phyloP scores from a whole-genome alignment of 2,329 filamentous ascomycete species.

The Sarocladium brachiariae region DNA sequence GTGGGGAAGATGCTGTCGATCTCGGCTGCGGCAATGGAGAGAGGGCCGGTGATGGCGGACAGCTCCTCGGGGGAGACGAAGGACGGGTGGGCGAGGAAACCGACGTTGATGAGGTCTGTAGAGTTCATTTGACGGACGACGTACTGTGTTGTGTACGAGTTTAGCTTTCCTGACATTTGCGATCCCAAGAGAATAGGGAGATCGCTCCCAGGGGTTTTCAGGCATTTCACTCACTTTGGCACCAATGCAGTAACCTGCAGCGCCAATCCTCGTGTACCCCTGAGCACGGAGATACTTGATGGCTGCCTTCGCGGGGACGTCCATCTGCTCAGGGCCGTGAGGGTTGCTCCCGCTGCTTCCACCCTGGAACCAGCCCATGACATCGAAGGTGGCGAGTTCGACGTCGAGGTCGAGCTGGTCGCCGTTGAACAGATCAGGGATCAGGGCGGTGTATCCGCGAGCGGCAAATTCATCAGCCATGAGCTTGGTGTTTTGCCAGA shows the following conservation, averaged over 20 bases:
- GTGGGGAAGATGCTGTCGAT: constrained; percentile 59
- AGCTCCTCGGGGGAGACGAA: constrained; percentile 66
- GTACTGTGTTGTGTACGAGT: no score
- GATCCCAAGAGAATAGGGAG: no score
- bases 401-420: constrained; percentile 39
- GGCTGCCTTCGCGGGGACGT: not conserved
- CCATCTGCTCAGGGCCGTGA: constrained; percentile 8
- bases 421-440: constrained; percentile 27
- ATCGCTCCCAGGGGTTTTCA: no score
- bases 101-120: constrained; percentile 55
- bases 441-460: constrained; percentile 25
- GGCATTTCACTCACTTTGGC: constrained; percentile 58
- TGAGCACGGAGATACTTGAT: constrained; percentile 17
- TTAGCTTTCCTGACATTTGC: no score
- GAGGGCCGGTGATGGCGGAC: constrained; percentile 55
- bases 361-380: constrained; percentile 24
- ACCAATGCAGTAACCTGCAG: constrained; percentile 70
- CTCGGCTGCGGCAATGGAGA: constrained; percentile 61
- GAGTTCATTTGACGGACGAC: constrained; percentile 54
- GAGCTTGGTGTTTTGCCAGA: constrained; percentile 36
- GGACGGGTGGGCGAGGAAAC: constrained; percentile 69
- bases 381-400: constrained; percentile 18
- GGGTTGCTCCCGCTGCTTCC: constrained; percentile 39
- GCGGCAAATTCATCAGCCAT: constrained; percentile 30
- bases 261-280: constrained; percentile 53